Percentiles rank a stretch among this genome's conserved stretches.
Conservation (phyloP, 2,329 filamentous ascomycete species). For the Hypoxylon sp. region DNA sequence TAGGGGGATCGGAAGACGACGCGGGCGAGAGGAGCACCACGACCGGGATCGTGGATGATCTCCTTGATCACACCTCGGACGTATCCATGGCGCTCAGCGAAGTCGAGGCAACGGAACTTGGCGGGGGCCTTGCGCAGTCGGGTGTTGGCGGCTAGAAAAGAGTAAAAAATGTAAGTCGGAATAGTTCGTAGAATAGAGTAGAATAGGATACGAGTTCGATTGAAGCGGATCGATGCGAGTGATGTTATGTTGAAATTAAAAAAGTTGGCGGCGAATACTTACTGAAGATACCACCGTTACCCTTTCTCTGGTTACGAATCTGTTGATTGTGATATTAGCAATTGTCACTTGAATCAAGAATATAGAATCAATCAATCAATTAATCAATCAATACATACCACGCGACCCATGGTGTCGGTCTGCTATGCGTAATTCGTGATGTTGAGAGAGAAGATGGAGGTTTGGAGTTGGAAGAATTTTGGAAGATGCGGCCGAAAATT, state of each 20-base stretch:
- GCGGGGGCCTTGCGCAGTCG: slow-evolving; percentile 94
- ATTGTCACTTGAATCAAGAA: background rate
- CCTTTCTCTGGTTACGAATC: slow-evolving; percentile 69
- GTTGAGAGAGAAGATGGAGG: slow-evolving; percentile 42
- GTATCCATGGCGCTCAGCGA: slow-evolving; percentile 96
- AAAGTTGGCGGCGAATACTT: slow-evolving; percentile 36
- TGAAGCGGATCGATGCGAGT: slow-evolving; percentile 12
- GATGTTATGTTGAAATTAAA: slow-evolving; percentile 1
- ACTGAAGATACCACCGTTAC: slow-evolving; percentile 49
- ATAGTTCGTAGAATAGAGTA: background rate
- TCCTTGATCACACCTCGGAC: slow-evolving; percentile 97
- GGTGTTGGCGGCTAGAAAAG: slow-evolving; percentile 73
- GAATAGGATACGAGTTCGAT: slow-evolving; percentile 1
- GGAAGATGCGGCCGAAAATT: slow-evolving; percentile 40
- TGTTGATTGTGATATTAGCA: slow-evolving; percentile 38
- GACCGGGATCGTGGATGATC: slow-evolving; percentile 98
- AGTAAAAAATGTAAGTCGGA: slow-evolving; percentile 35
- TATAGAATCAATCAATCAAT: background rate
- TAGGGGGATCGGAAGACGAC: slow-evolving; percentile 98
- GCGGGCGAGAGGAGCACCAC: slow-evolving; percentile 96
- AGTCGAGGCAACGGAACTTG: slow-evolving; percentile 97
- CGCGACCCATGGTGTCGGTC: slow-evolving; percentile 50
- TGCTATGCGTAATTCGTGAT: slow-evolving; percentile 47
- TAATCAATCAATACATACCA: slow-evolving; percentile 47
- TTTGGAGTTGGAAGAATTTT: slow-evolving; percentile 38